Conservation (phyloP, 352 stramenopile genomes). For the Phytophthora brassicae region DNA sequence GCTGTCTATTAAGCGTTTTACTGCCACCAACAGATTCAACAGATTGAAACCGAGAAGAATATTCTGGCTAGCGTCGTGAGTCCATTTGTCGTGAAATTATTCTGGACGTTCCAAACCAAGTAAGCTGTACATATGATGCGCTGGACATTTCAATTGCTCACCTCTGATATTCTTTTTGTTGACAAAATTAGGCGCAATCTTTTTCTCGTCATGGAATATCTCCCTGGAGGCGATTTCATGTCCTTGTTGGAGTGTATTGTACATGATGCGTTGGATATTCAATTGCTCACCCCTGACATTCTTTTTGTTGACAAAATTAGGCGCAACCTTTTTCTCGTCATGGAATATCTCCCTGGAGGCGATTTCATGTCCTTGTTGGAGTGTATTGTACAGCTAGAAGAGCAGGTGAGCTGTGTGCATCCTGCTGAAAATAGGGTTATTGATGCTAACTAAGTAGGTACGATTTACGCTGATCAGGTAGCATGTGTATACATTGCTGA, state of each 20-base stretch:
- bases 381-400: constrained; percentile 87
- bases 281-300: constrained; percentile 19
- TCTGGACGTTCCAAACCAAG: constrained; percentile 91
- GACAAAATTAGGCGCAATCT: constrained; percentile 58
- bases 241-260: constrained; percentile 88
- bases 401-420: constrained; percentile 48
- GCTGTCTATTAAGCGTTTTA: constrained; percentile 16
- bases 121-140: constrained; percentile 35
- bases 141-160: constrained; percentile 9
- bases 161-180: constrained; percentile 7
- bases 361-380: constrained; percentile 91
- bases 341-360: constrained; percentile 89
- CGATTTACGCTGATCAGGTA: constrained; percentile 40
- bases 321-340: constrained; percentile 87
- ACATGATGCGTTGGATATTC: no score
- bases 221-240: constrained; percentile 90
- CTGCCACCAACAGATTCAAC: constrained; percentile 56
- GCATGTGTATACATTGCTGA: constrained; percentile 88
- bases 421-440: neutral
- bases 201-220: constrained; percentile 92
- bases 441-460: constrained; percentile 1
- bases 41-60: constrained; percentile 89
- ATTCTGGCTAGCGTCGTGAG: constrained; percentile 87
- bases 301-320: constrained; percentile 25
- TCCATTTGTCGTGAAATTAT: constrained; percentile 91